Conservation (phyloP, 106 monocot species). For the Acorus calamus region DNA sequence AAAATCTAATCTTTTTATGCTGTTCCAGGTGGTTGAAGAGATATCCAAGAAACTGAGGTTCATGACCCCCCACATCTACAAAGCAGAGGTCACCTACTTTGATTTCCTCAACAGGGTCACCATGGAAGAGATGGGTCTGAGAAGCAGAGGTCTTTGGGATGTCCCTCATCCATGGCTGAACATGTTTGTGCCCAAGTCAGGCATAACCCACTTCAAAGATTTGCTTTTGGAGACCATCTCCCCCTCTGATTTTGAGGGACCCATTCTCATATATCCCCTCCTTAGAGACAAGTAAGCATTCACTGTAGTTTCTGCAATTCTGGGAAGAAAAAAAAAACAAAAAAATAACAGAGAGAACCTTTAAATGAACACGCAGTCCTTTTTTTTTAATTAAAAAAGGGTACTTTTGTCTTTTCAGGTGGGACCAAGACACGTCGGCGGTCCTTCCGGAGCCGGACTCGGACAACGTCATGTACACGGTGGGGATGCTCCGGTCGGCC, state of each 20-base stretch:
- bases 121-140: slow-evolving; percentile 47
- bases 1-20: not conserved
- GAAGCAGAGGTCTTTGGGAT: slow-evolving; percentile 56
- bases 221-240: slow-evolving; percentile 48
- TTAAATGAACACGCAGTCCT: not conserved
- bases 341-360: no score
- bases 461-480: slow-evolving; percentile 45
- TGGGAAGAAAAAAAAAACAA: no score
- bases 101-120: slow-evolving; percentile 78
- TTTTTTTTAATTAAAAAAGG: not conserved
- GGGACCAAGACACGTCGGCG: slow-evolving; percentile 60
- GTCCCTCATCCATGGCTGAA: slow-evolving; percentile 91
- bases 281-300: slow-evolving; percentile 67
- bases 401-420: slow-evolving; percentile 27
- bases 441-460: slow-evolving; percentile 39
- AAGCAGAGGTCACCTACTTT: slow-evolving; percentile 59
- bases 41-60: slow-evolving; percentile 24
- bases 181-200: slow-evolving; percentile 59
- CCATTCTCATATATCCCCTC: slow-evolving; percentile 66
- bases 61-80: slow-evolving; percentile 26
- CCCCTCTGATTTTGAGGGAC: slow-evolving; percentile 38
- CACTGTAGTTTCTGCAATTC: no score
- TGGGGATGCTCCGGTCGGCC: slow-evolving; percentile 58
- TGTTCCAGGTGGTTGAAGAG: slow-evolving; percentile 30
- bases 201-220: slow-evolving; percentile 47